These are phyloP conservation scores for Quercus robur DNA, from an alignment of 306 rosid genomes.

Conservation along the genomic window DNA sequence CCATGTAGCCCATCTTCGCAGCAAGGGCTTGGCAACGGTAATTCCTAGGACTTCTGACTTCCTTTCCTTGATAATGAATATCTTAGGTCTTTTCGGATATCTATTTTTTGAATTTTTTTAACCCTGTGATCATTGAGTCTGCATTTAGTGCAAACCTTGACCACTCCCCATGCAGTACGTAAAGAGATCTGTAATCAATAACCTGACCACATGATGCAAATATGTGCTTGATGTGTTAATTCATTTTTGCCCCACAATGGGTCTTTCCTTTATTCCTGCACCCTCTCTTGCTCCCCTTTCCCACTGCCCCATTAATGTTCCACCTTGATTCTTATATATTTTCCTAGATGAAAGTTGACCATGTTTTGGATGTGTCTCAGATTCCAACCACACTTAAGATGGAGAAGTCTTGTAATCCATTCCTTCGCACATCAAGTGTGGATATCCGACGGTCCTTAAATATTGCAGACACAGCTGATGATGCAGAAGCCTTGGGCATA, in stretches of 20 bases:
- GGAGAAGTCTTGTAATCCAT: conserved; percentile 94
- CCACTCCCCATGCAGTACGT: background rate
- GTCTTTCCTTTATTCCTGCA: background rate
- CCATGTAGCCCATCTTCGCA: conserved; percentile 60
- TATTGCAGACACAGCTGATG: conserved; percentile 55
- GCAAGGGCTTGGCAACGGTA: conserved; percentile 93
- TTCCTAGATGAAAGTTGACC: background rate
- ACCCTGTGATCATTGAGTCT: background rate
- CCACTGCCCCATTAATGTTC: no score
- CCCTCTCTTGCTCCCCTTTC: no score
- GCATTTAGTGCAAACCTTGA: background rate
- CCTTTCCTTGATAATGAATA: background rate
- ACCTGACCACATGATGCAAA: background rate
- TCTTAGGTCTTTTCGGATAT: background rate
- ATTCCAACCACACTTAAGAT: conserved; percentile 70
- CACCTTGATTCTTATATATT: background rate
- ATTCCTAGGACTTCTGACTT: background rate
- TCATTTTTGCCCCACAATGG: background rate
- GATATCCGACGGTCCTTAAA: conserved; percentile 67
- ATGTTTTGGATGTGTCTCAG: conserved; percentile 30
- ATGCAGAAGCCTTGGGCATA: conserved; percentile 65
- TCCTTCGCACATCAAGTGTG: conserved; percentile 69
- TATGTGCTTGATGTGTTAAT: background rate
- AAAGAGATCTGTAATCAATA: background rate
- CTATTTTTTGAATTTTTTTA: background rate